phyloP scores from a whole-genome alignment of 768 basidiomycete species.

The Suillus sp. region DNA sequence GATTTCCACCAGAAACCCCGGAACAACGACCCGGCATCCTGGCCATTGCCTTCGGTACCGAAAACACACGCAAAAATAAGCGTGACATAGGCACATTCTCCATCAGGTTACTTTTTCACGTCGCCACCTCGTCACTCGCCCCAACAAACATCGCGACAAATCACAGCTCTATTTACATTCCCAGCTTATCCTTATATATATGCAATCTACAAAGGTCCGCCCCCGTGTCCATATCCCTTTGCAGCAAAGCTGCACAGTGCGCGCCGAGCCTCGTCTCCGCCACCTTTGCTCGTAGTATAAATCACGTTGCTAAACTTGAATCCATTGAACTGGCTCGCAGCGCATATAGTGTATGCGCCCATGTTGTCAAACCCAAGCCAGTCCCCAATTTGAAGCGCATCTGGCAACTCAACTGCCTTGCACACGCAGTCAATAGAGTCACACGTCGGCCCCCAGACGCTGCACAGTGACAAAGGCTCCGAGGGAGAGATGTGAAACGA shows the following conservation, averaged over 20 bases:
- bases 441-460: slow-evolving; percentile 98
- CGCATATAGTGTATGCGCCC: slow-evolving; percentile 99
- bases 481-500: slow-evolving; percentile 49
- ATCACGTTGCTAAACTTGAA: slow-evolving; percentile 79
- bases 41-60: slow-evolving; percentile 6
- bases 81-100: not conserved
- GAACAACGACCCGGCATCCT: slow-evolving; percentile 4
- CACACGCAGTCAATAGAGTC: slow-evolving; percentile 96
- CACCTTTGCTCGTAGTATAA: slow-evolving; percentile 70
- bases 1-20: slow-evolving; percentile 11
- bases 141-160: not conserved
- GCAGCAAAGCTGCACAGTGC: slow-evolving; percentile 53
- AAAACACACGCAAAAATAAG: slow-evolving; percentile 8
- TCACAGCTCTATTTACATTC: not conserved
- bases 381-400: slow-evolving; percentile 82
- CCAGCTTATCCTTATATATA: not conserved
- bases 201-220: slow-evolving; percentile 13
- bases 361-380: slow-evolving; percentile 98
- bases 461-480: slow-evolving; percentile 53
- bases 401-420: slow-evolving; percentile 60
- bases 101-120: not conserved
- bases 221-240: slow-evolving; percentile 41
- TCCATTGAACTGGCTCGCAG: slow-evolving; percentile 94
- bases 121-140: not conserved
- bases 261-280: slow-evolving; percentile 51